Evolutionary conservation across 805 yeast genomes (phyloP), one percentile per base, ranked within the genome.

Genomic region (Phaffomyces opuntiae): DNA sequence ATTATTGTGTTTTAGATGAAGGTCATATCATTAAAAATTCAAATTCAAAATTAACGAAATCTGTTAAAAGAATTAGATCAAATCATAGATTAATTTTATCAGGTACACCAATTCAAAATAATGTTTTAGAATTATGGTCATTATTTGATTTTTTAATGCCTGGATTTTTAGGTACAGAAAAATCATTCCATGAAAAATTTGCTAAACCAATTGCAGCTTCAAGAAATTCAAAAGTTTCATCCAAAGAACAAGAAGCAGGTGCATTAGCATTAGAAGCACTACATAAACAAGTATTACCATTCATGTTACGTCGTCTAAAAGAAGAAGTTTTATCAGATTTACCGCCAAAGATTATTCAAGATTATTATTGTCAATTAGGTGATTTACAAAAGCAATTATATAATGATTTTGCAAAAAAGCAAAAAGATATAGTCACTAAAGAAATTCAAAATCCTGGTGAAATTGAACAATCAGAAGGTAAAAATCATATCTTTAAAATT

Each of bases 311-410:
- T 64, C 82, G 99, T 63, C 74, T 93, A 59, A 93, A 93, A 63
- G 98, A 93, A 61, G 98, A 93, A 55, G 99, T 93, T 5, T 70
- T 93, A 44, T 84, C 95, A 1, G 99, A 93, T 63, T 72, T 93
- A 54, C 99, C 99, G 9, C 99, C 99, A 36, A 93, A 93, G 66
- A 93, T 95, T 55, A 93, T 93, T 54, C 99, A 93, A 64, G 99
- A 93, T 68, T 91, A 93, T 64, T 93, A 93, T 64, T 93, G 99
- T 69, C 98, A 93, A 54, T 72, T 95, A 51, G 87, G 96, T 55
- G 96, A 88, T 51, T 69, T 89, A 47, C 99, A 93, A 63, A 84
- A 83, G 58, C 84, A 82, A 55, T 70, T 93, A 40, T 95, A 93
- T 68, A 84, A 81, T 49, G 95, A 88, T 63, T 93, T 93, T 67